These are phyloP conservation scores for Eremothecium coryli DNA, from an alignment of 1,139 yeast genomes.

Conservation along the genomic window DNA sequence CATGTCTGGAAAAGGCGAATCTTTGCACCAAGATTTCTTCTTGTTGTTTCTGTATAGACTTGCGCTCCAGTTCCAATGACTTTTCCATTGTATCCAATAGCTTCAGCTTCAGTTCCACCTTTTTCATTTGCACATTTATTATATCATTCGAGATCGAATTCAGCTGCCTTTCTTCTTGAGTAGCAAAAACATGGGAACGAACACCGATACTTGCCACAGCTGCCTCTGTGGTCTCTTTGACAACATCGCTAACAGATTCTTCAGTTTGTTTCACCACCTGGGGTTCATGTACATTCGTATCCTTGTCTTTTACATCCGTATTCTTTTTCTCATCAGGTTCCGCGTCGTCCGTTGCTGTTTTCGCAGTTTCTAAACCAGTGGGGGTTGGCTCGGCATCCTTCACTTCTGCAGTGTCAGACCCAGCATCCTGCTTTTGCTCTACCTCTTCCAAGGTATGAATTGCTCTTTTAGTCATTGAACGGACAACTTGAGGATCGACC, in stretches of 20 bases:
- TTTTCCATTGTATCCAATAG: conserved; percentile 68
- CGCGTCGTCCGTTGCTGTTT: conserved; percentile 9
- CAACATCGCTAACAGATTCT: conserved; percentile 14
- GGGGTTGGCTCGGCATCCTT: conserved; percentile 10
- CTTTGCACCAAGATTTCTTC: conserved; percentile 77
- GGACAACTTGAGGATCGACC: conserved; percentile 81
- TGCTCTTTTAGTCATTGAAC: conserved; percentile 68
- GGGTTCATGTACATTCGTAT: not conserved
- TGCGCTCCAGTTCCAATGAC: conserved; percentile 69
- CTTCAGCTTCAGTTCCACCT: conserved; percentile 65
- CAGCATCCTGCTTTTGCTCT: conserved; percentile 34
- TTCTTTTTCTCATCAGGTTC: conserved; percentile 4
- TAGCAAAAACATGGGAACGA: conserved; percentile 73
- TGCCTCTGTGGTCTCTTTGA: conserved; percentile 43
- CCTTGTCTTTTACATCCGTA: conserved; percentile 5
- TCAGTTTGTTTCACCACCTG: conserved; percentile 1
- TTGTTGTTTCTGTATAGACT: conserved; percentile 63
- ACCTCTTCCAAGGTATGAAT: conserved; percentile 49
- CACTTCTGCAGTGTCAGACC: conserved; percentile 10
- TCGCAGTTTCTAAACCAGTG: conserved; percentile 9
- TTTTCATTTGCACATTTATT: conserved; percentile 61
- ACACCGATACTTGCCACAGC: conserved; percentile 68
- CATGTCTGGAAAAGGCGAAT: conserved; percentile 42
- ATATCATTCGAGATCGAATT: conserved; percentile 49
- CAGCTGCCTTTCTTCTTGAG: conserved; percentile 75